Evolutionary conservation across 257 asterid species (phyloP), one percentile per base, ranked within the genome.

Genomic region (Nicotiana attenuata): DNA sequence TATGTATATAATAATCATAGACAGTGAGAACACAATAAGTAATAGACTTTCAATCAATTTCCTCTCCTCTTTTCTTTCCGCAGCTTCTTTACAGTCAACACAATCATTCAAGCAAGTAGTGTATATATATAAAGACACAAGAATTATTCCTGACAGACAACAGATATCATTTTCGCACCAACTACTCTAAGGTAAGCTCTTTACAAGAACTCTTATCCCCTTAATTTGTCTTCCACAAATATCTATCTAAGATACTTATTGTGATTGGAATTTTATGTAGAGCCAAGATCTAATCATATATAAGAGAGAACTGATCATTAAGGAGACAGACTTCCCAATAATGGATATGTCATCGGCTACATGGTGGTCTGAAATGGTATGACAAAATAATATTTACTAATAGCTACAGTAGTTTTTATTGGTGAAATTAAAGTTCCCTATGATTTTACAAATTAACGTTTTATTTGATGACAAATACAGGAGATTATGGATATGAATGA

Each of bases 291-390:
- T 60, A 60, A 60, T 8, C 24, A 10, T 17, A 33, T 5, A 33
- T 33, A 16, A 5, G 61, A 56, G 24, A 56, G 24, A 16, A 17
- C 22, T 56, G 63, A 56, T 67, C 53, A 67, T 33, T 67, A 9
- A 19, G 22, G 5, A 26, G 6, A 24, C 15, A 64, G 7, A 26
- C 19, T 71, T 26, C 78, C 15, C 79, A 47, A 47, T 4, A 47
- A 73, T 69, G 86, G 86, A 83, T 68, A 78, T 60, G 10, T 80
- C 76, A 28, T 55, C 31, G 9, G 77, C 45, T 19, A 52, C 64
- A 8, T 78, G 80, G 83, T 50, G 65, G 64, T 83, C 80, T 47
- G 83, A 79, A 79, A 26, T 67, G 83, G 86, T 83, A 79, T 78
- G 83, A 31, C 60, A 13, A 65, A 31, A 5, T 29, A 14, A 5